phyloP scores from a whole-genome alignment of 1,139 yeast species.

The Hemisphaericaspora xylofermentans region DNA sequence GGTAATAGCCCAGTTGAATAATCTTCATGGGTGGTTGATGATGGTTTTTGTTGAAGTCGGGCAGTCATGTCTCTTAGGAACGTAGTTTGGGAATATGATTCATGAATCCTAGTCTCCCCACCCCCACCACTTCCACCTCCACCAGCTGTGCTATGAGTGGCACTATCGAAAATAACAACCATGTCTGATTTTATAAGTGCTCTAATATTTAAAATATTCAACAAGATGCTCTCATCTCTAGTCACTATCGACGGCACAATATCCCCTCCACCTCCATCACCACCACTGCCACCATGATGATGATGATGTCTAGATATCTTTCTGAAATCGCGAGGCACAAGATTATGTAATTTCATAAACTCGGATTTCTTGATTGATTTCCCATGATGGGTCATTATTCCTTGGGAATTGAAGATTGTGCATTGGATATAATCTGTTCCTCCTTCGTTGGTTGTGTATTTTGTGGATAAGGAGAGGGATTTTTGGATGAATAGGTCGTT shows the following conservation, averaged over 20 bases:
- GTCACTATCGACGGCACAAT: conserved; percentile 46
- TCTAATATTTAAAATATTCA: conserved; percentile 41
- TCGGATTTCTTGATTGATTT: conserved; percentile 36
- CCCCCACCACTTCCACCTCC: not conserved
- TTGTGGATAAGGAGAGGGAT: conserved; percentile 12
- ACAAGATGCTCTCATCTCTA: conserved; percentile 35
- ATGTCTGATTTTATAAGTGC: conserved; percentile 42
- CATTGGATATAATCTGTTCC: conserved; percentile 50
- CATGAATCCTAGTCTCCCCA: conserved; percentile 15
- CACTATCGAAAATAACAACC: conserved; percentile 39
- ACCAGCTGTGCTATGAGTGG: not conserved
- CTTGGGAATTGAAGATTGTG: conserved; percentile 47
- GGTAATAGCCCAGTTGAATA: conserved; percentile 28
- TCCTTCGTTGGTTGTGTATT: too few relatives aligned
- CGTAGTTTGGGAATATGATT: conserved; percentile 36
- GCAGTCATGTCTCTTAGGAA: conserved; percentile 35
- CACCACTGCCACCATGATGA: conserved; percentile 12
- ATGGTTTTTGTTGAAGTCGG: conserved; percentile 21
- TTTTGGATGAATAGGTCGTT: conserved; percentile 15
- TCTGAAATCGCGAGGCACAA: conserved; percentile 43
- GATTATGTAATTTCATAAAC: conserved; percentile 36
- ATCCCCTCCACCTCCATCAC: conserved; percentile 27
- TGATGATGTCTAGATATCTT: conserved; percentile 31
- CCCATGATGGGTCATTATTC: conserved; percentile 41
- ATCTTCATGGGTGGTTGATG: not conserved